These are phyloP conservation scores for Fraxinus anomala DNA, from an alignment of 257 asterid genomes.

Conservation along the genomic window DNA sequence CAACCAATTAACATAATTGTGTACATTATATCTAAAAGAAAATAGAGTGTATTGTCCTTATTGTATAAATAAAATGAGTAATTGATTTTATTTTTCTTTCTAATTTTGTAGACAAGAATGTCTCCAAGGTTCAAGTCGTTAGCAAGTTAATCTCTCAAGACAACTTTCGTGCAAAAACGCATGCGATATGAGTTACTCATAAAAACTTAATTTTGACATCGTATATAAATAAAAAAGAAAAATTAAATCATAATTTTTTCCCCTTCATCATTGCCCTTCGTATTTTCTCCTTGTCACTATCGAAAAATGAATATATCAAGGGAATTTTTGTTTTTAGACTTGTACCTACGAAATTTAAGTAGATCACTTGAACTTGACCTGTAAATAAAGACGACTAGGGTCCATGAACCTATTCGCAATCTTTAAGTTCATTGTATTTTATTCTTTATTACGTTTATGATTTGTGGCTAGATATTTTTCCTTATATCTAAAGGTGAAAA, in stretches of 20 bases:
- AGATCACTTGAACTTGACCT: not conserved
- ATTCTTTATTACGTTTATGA: no score
- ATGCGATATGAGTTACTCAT: not conserved
- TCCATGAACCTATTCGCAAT: slow-evolving; percentile 35
- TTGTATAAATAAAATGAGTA: no score
- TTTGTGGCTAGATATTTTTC: no score
- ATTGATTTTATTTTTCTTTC: not conserved
- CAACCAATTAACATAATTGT: no score
- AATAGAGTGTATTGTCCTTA: no score
- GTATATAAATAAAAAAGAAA: no score
- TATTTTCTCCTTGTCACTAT: not conserved
- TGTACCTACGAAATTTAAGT: not conserved
- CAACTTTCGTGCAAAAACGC: not conserved
- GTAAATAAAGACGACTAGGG: slow-evolving; percentile 10
- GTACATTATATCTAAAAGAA: no score
- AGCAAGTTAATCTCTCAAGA: not conserved
- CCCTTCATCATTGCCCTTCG: no score
- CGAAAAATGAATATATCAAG: not conserved
- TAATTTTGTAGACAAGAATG: not conserved
- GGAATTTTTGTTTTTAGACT: not conserved
- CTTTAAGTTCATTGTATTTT: not conserved
- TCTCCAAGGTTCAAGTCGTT: not conserved
- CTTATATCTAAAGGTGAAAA: no score
- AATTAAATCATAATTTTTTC: no score
- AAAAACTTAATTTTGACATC: not conserved